These are phyloP conservation scores for Mallotus japonicus DNA, from an alignment of 441 rosid species.

Conservation along the genomic window DNA sequence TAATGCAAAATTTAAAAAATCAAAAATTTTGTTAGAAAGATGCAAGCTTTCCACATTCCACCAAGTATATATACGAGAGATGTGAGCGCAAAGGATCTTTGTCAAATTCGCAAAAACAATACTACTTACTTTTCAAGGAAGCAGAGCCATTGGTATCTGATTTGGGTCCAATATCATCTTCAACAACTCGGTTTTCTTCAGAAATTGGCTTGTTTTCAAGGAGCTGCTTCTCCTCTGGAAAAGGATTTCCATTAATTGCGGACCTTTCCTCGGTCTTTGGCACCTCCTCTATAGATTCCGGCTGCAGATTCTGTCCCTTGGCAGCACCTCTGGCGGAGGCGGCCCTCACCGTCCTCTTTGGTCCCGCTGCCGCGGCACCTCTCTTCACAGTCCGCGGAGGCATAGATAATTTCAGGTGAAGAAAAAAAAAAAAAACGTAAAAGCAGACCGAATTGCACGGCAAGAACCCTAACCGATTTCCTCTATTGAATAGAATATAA, in stretches of 20 bases:
- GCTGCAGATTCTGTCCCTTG: conserved; percentile 43
- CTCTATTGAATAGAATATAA: neutral
- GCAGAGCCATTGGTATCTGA: conserved; percentile 30
- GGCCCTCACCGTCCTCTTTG: conserved; percentile 41
- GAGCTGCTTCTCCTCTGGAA: conserved; percentile 26
- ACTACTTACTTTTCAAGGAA: conserved; percentile 48
- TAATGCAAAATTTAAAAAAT: neutral
- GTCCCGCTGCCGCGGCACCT: conserved; percentile 54
- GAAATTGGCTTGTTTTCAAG: conserved; percentile 24
- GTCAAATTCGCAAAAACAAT: conserved; percentile 7
- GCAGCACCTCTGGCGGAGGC: conserved; percentile 42
- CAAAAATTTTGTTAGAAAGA: neutral
- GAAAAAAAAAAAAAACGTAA: too few species aligned
- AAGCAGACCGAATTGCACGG: neutral
- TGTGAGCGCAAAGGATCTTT: conserved; percentile 17
- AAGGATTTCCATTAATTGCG: conserved; percentile 33
- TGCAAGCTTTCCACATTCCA: neutral
- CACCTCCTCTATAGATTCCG: conserved; percentile 37
- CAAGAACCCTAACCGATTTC: neutral
- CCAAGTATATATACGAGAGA: neutral
- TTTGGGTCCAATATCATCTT: conserved; percentile 23
- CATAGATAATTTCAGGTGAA: conserved; percentile 32
- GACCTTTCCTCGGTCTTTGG: conserved; percentile 36
- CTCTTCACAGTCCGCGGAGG: conserved; percentile 75
- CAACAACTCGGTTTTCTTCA: conserved; percentile 9